phyloP scores from a whole-genome alignment of 176 grass and related monocot genomes.

The Raddia distichophylla region DNA sequence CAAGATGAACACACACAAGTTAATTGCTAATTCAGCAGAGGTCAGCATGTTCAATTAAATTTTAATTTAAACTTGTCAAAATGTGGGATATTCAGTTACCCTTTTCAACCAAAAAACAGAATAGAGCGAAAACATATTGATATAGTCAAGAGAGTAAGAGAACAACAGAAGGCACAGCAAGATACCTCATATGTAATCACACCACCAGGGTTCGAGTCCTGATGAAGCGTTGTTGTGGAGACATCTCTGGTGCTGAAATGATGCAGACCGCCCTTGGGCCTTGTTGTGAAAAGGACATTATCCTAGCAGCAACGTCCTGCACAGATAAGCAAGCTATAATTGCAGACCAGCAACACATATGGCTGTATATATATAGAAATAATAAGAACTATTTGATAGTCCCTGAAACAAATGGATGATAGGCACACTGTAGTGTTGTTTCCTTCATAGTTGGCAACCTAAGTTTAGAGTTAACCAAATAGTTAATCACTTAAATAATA shows the following conservation, averaged over 20 bases:
- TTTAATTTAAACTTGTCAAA: background rate
- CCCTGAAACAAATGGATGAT: background rate
- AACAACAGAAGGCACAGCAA: background rate
- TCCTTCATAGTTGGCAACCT: background rate
- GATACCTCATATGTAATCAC: conserved; percentile 84
- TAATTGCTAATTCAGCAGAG: background rate
- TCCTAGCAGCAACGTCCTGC: conserved; percentile 87
- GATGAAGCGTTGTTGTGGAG: conserved; percentile 74
- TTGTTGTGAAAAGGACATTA: conserved; percentile 94
- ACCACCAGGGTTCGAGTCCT: conserved; percentile 64
- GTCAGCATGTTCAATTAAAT: background rate
- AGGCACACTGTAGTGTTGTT: background rate
- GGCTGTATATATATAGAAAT: background rate
- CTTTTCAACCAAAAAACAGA: background rate
- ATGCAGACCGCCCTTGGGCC: conserved; percentile 87
- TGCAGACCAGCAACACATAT: background rate
- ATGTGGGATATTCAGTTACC: conserved; percentile 18
- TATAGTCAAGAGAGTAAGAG: background rate
- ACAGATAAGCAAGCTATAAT: conserved; percentile 33
- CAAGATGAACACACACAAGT: background rate
- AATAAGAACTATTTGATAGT: background rate
- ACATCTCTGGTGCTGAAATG: conserved; percentile 90
- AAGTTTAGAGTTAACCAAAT: conserved; percentile 6
- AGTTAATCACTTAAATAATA: conserved; percentile 10
- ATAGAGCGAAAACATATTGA: background rate